phyloP scores from a whole-genome alignment of 2,329 filamentous ascomycete species.

The Hypoxylon sp. region DNA sequence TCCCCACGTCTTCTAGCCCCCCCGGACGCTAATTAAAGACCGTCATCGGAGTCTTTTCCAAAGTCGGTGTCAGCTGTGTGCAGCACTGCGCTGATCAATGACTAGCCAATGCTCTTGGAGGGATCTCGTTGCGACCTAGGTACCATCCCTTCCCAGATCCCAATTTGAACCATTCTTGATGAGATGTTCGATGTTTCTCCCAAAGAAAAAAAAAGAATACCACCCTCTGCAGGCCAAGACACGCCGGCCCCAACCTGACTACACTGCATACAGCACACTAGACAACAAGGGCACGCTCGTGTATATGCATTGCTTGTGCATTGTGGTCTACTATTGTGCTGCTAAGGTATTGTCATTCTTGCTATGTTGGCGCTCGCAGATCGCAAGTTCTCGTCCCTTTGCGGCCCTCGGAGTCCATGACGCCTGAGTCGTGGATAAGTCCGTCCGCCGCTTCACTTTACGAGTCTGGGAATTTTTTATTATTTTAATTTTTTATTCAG shows the following conservation, averaged over 20 bases:
- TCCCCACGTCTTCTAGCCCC: conserved; percentile 30
- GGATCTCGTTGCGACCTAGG: conserved; percentile 38
- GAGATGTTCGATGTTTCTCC: conserved; percentile 33
- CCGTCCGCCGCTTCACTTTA: conserved; percentile 19
- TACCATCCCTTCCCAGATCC: conserved; percentile 42
- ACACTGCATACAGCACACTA: no score
- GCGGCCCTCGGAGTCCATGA: conserved; percentile 27
- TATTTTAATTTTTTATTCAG: conserved; percentile 18
- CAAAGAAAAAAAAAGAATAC: conserved; percentile 32
- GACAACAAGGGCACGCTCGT: conserved; percentile 38
- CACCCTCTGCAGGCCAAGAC: conserved; percentile 45
- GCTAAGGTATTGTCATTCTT: conserved; percentile 20
- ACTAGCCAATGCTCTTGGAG: conserved; percentile 33
- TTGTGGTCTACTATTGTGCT: conserved; percentile 28
- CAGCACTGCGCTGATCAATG: conserved; percentile 37
- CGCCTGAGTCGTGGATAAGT: conserved; percentile 39
- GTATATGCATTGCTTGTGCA: conserved; percentile 18
- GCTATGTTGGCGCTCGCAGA: conserved; percentile 40
- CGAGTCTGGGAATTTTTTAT: no score
- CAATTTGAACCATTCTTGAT: conserved; percentile 37
- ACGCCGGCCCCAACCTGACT: conserved; percentile 34
- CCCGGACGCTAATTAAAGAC: conserved; percentile 46
- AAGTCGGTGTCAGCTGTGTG: conserved; percentile 38
- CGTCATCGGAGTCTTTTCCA: conserved; percentile 44
- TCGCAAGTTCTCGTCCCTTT: conserved; percentile 37